Base-by-base conservation (phyloP, 495 filamentous ascomycete species). In the Astrothelium macrocarpum region DNA sequence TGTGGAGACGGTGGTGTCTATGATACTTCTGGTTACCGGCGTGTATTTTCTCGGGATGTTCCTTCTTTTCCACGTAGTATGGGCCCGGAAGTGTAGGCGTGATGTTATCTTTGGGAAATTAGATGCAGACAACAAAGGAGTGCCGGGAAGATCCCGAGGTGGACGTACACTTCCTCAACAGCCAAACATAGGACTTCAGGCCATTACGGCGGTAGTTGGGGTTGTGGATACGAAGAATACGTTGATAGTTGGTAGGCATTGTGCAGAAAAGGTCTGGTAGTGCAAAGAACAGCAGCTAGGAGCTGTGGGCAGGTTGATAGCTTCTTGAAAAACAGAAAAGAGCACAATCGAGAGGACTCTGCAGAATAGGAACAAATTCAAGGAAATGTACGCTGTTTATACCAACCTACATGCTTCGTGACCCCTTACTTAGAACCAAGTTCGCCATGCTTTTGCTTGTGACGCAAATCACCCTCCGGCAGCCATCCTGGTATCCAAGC, bases 101-200 rank as follows among this genome's bases (percentile, higher is more conserved):
- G 71, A 92, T 86, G 65, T 81, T 77, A 68, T 84, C 70, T 73
- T 42, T 18, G 49, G 32, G 14, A 42, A 23, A 20, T 64, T 29
- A 65, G 31, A 14, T 5, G 31, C 28, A 2, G 1, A 12, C 32
- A 1, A n/a, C 14, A 42, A 56, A 67, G 20, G 61, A 39, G 34
- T 25, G 5, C 20, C n/a, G 49, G 9, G 25, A 29, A 46, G 18
- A 64, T n/a, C 16, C 7, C 20, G 9, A 9, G 49, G 25, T 16
- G 23, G 16, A 56, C 65, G n/a, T 64, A 71, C 69, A 92, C 72
- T 89, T 89, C 71, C 83, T 84, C 68, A 92, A 76, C 11, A 84
- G 72, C 64, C 81, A 80, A 65, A 87, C 85, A 71, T 91, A 91
- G 36, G 86, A 88, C 77, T 90, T 90, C 62, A 79, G 80, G 29